phyloP scores from a whole-genome alignment of 257 asterid genomes.

The Solanum piurae region DNA sequence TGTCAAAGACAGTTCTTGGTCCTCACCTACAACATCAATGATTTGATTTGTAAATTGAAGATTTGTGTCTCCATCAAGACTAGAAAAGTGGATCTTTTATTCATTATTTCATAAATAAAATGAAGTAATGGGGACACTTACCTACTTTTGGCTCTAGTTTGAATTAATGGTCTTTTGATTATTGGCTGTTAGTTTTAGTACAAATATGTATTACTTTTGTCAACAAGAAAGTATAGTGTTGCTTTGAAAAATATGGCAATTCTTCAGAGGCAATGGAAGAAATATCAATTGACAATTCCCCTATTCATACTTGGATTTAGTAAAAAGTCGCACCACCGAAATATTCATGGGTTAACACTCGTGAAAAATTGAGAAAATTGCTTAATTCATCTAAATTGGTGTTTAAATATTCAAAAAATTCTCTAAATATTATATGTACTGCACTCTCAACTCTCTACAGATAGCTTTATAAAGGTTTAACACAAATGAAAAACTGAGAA shows the following conservation, averaged over 20 bases:
- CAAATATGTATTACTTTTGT: not conserved
- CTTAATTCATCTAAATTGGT: too few relatives aligned
- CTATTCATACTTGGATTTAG: fast-evolving
- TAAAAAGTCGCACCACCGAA: not conserved
- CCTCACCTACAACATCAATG: not conserved
- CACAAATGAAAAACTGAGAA: too few relatives aligned
- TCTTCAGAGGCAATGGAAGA: not conserved
- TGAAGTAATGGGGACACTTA: not conserved
- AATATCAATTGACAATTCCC: not conserved
- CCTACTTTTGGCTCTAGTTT: not conserved
- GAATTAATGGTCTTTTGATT: not conserved
- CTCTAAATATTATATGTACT: too few relatives aligned
- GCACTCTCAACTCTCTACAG: too few relatives aligned
- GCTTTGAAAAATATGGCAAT: not conserved
- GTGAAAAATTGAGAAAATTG: too few relatives aligned
- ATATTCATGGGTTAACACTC: too few relatives aligned
- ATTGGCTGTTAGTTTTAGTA: not conserved
- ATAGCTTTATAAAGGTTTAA: too few relatives aligned
- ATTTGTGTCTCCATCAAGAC: not conserved
- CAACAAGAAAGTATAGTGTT: not conserved
- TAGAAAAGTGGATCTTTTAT: not conserved
- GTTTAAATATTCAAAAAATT: too few relatives aligned
- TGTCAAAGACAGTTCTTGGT: not conserved
- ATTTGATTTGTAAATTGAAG: not conserved
- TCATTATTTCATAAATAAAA: not conserved